Evolutionary conservation across 2,329 filamentous ascomycete genomes (phyloP).

Genomic region (Berkeleyomyces rouxiae): DNA sequence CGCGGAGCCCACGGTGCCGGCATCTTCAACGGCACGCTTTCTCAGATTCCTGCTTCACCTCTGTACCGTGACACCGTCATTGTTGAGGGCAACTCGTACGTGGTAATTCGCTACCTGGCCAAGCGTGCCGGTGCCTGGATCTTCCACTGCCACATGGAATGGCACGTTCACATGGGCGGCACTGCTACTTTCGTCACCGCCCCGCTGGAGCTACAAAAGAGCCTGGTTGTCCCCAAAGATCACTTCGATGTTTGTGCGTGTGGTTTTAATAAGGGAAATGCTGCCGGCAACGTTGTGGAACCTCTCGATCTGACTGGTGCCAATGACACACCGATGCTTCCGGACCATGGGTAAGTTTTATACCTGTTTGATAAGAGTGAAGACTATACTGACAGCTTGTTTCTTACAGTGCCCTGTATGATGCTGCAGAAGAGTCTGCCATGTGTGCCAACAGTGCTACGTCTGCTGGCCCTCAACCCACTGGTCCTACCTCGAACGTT

Average conservation of each 20-base stretch:
- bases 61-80: slow-evolving; percentile 35
- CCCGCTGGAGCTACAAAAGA: slow-evolving; percentile 30
- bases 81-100: slow-evolving; percentile 30
- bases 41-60: slow-evolving; percentile 20
- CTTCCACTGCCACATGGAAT: slow-evolving; percentile 38
- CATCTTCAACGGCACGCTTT: slow-evolving; percentile 20
- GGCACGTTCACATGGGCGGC: slow-evolving; percentile 34
- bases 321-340: slow-evolving; percentile 6
- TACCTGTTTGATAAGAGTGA: not conserved
- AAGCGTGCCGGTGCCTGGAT: slow-evolving; percentile 32
- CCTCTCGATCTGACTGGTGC: slow-evolving; percentile 30
- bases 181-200: slow-evolving; percentile 24
- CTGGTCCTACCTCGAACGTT: not conserved
- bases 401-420: slow-evolving; percentile 7
- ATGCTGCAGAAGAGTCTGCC: not conserved
- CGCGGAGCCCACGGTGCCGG: slow-evolving; percentile 16
- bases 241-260: slow-evolving; percentile 26
- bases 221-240: slow-evolving; percentile 27
- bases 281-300: slow-evolving; percentile 39
- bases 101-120: slow-evolving; percentile 29
- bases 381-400: not conserved
- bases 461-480: not conserved
- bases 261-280: slow-evolving; percentile 35
- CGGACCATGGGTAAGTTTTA: slow-evolving; percentile 6
- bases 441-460: not conserved